Evolutionary conservation across 208 protist species (phyloP).

Genomic region (Acanthamoeba lenticulata): DNA sequence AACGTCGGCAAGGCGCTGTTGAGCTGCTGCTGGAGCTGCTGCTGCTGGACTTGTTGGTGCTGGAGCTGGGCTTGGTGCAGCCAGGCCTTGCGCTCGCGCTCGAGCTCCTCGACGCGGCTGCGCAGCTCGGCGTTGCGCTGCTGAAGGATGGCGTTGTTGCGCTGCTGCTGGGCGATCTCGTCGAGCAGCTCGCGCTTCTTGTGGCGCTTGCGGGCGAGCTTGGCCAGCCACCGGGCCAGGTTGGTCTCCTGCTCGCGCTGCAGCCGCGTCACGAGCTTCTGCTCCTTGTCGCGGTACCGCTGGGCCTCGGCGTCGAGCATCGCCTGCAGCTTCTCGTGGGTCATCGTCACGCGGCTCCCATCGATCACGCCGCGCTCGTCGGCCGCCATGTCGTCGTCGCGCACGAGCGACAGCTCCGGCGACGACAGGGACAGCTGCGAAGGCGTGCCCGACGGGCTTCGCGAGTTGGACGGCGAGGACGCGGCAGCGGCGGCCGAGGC

Average conservation of each 20-base stretch:
- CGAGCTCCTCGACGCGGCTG: background rate
- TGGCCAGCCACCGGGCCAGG: background rate
- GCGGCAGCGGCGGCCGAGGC: no score
- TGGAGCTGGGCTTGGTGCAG: no score
- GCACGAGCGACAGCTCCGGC: background rate
- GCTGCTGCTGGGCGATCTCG: background rate
- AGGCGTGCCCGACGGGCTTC: background rate
- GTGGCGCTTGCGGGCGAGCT: background rate
- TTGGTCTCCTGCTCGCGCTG: background rate
- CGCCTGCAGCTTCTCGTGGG: background rate
- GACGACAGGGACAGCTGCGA: background rate
- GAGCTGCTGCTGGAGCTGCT: no score
- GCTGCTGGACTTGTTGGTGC: no score
- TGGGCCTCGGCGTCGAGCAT: background rate
- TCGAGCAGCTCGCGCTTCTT: background rate
- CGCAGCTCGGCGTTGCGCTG: background rate
- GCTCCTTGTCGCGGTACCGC: constrained; percentile 12
- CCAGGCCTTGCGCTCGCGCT: constrained; percentile 40
- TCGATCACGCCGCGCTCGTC: background rate
- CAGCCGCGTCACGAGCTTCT: background rate
- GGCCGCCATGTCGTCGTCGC: background rate
- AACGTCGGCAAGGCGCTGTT: no score
- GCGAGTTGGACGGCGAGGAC: background rate
- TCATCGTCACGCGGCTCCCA: background rate
- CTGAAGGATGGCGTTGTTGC: background rate